Percentiles rank a stretch among this genome's conserved stretches.
phyloP scores from a whole-genome alignment of 2,329 filamentous ascomycete genomes.

The Tricladium varicosporioides region DNA sequence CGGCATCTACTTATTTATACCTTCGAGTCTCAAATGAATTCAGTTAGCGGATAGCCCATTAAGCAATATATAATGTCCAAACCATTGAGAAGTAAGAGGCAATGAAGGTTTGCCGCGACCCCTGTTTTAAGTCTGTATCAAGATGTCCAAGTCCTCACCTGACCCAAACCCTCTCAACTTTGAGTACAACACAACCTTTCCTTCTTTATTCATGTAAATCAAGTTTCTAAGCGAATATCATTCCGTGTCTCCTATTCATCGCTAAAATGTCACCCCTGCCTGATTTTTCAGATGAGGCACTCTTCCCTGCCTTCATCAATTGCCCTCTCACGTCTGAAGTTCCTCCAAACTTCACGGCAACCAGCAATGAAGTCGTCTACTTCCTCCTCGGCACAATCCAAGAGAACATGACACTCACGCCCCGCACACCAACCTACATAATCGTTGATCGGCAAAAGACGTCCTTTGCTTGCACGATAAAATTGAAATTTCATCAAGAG shows the following conservation, averaged over 20 bases:
- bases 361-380: neutral
- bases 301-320: conserved; percentile 24
- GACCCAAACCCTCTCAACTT: neutral
- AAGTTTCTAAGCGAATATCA: no score
- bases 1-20: no score
- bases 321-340: conserved; percentile 14
- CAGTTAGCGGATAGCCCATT: no score
- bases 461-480: conserved; percentile 26
- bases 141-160: neutral
- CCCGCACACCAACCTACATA: conserved; percentile 29
- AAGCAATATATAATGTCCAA: no score
- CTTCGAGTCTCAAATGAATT: no score
- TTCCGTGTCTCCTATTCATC: neutral
- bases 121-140: neutral
- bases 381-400: conserved; percentile 28
- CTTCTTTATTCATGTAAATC: no score
- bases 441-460: conserved; percentile 20
- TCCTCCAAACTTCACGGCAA: neutral
- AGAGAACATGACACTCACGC: conserved; percentile 31
- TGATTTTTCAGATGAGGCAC: conserved; percentile 16
- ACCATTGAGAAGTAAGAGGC: no score
- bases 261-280: conserved; percentile 21
- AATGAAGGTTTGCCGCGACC: neutral
- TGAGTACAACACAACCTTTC: neutral
- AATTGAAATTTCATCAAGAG: conserved; percentile 5